phyloP scores from a whole-genome alignment of 2,329 filamentous ascomycete species.

The Furcasterigmium sp. region DNA sequence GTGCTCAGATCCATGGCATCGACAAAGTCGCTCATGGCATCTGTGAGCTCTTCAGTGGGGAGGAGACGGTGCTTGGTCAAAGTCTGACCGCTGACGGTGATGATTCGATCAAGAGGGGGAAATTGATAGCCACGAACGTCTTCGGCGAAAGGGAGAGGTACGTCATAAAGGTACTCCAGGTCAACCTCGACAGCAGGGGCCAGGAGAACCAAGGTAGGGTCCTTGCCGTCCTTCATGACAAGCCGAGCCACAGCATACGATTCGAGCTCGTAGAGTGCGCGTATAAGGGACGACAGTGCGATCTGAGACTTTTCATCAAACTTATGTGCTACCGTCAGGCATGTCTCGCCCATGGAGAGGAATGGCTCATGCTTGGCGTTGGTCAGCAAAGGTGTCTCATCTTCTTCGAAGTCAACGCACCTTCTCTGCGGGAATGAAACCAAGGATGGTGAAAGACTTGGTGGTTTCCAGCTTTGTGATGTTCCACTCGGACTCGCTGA shows the following conservation, averaged over 20 bases:
- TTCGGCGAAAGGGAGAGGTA: conserved; percentile 88
- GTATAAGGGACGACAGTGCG: conserved; percentile 83
- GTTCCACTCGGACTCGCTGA: conserved; percentile 79
- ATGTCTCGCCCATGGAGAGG: conserved; percentile 76
- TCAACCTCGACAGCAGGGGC: conserved; percentile 74
- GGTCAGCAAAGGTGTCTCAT: conserved; percentile 11
- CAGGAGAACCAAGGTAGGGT: conserved; percentile 72
- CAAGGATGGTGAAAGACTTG: conserved; percentile 74
- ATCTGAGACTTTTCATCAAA: conserved; percentile 77
- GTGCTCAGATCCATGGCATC: conserved; percentile 84
- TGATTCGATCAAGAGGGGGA: conserved; percentile 78
- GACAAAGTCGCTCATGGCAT: conserved; percentile 87
- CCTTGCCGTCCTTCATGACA: conserved; percentile 76
- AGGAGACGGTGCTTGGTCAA: conserved; percentile 80
- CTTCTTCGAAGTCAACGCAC: conserved; percentile 32
- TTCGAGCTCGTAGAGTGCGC: conserved; percentile 78
- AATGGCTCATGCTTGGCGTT: conserved; percentile 69
- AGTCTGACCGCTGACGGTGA: conserved; percentile 79
- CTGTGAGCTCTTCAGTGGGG: conserved; percentile 65
- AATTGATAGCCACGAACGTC: conserved; percentile 89
- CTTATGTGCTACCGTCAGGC: conserved; percentile 71
- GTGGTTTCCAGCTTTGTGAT: conserved; percentile 81
- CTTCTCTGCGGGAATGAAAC: conserved; percentile 72
- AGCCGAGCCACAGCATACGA: conserved; percentile 83
- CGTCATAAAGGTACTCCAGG: conserved; percentile 81